Conservation (phyloP, 2,329 filamentous ascomycete genomes). For the Aspergillus brasiliensis region DNA sequence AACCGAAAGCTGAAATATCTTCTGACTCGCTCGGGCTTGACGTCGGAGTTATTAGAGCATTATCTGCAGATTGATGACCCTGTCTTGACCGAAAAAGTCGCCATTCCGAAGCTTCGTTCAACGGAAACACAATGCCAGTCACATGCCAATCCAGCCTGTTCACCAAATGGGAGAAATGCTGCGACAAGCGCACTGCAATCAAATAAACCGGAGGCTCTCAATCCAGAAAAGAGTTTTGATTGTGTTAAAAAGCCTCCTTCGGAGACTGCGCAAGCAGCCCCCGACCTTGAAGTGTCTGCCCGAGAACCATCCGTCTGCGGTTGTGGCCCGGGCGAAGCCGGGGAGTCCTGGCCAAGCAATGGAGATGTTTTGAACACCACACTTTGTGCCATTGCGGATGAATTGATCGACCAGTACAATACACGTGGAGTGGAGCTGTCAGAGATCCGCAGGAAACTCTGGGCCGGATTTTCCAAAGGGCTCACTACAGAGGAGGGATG, state of each 20-base stretch:
- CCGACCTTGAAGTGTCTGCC: background rate
- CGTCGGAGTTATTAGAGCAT: constrained; percentile 26
- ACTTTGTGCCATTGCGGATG: constrained; percentile 42
- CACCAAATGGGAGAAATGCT: background rate
- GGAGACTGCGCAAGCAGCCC: background rate
- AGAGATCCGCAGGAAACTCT: constrained; percentile 38
- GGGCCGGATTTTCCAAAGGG: constrained; percentile 36
- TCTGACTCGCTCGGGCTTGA: constrained; percentile 28
- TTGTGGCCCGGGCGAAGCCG: constrained; percentile 22
- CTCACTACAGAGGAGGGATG: constrained; percentile 33
- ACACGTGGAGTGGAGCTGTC: constrained; percentile 37
- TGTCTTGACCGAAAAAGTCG: constrained; percentile 31
- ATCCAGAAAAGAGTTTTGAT: background rate
- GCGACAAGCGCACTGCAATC: background rate
- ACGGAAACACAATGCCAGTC: background rate
- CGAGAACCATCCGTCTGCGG: constrained; percentile 25
- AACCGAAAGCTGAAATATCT: constrained; percentile 34
- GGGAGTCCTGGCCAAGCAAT: constrained; percentile 22
- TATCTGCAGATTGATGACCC: constrained; percentile 29
- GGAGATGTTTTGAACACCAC: constrained; percentile 37
- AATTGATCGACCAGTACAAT: constrained; percentile 42
- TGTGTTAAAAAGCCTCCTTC: background rate
- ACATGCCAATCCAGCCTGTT: background rate
- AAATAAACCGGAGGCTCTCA: too few species aligned
- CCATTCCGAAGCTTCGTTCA: constrained; percentile 36